phyloP scores from a whole-genome alignment of 106 monocot species.

The Allium cepa region DNA sequence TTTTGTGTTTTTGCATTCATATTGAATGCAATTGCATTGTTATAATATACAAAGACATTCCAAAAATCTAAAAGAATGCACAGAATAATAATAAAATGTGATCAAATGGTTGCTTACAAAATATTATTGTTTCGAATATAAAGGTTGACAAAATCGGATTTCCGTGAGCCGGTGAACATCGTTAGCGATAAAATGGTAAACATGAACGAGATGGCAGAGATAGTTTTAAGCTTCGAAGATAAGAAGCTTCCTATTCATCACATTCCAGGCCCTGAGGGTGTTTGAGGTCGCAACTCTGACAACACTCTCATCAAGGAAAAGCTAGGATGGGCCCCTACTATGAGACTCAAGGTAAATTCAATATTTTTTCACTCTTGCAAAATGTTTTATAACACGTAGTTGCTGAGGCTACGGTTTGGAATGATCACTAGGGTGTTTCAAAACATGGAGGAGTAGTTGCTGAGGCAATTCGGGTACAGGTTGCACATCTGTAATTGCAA shows the following conservation, averaged over 20 bases:
- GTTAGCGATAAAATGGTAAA: conserved; percentile 94
- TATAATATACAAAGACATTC: too few species aligned
- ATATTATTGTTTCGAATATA: not conserved
- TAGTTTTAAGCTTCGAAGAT: conserved; percentile 80
- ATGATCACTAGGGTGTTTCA: too few species aligned
- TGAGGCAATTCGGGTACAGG: too few species aligned
- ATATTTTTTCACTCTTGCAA: too few species aligned
- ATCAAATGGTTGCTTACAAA: not conserved
- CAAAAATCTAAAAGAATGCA: too few species aligned
- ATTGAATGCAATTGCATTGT: too few species aligned
- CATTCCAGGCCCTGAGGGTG: conserved; percentile 97
- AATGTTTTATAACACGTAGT: too few species aligned
- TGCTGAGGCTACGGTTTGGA: too few species aligned
- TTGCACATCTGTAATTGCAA: too few species aligned
- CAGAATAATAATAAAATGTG: too few species aligned
- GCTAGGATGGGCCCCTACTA: conserved; percentile 89
- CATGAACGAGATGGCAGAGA: conserved; percentile 97
- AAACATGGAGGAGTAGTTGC: too few species aligned
- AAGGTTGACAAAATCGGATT: conserved; percentile 85
- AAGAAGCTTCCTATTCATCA: conserved; percentile 89
- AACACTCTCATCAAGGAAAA: conserved; percentile 91
- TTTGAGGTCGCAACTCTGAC: conserved; percentile 92
- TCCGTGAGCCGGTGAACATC: conserved; percentile 81
- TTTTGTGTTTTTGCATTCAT: too few species aligned
- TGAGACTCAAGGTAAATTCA: conserved; percentile 62